Conservation (phyloP, 495 filamentous ascomycete species). For the Pyrenula aspistea region DNA sequence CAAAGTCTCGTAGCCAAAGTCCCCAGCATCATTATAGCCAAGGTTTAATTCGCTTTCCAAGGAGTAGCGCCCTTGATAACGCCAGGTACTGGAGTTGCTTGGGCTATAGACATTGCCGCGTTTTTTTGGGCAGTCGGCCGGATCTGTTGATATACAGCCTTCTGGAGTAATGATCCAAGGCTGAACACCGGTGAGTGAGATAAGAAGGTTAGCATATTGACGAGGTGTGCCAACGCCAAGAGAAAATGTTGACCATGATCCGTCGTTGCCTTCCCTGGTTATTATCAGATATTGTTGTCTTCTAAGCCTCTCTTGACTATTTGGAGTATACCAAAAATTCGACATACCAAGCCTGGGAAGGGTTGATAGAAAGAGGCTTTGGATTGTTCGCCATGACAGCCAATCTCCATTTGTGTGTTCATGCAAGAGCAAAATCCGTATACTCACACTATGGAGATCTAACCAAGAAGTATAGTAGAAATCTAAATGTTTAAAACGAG, state of each 20-base stretch:
- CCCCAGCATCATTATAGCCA: conserved; percentile 15
- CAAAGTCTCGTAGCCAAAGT: conserved; percentile 19
- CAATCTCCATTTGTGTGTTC: no score
- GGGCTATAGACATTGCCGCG: conserved; percentile 20
- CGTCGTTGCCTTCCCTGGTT: conserved; percentile 23
- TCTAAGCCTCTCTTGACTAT: no score
- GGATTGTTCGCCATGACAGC: no score
- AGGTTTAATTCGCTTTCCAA: conserved; percentile 11
- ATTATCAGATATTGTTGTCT: no score
- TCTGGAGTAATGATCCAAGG: conserved; percentile 21
- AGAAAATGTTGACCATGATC: conserved; percentile 24
- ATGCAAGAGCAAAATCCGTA: no score
- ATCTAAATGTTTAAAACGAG: no score
- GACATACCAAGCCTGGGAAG: neutral
- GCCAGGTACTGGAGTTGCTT: conserved; percentile 15
- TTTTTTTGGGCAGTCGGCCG: conserved; percentile 10
- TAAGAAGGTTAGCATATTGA: conserved; percentile 16
- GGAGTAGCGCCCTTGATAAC: conserved; percentile 8
- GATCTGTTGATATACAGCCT: conserved; percentile 22
- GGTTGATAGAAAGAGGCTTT: neutral
- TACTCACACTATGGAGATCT: no score
- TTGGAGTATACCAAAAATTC: no score
- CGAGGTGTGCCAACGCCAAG: conserved; percentile 21
- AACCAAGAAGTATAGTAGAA: no score
- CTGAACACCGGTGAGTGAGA: conserved; percentile 14